A percentile compares a stretch with the other conserved stretches of the same genome.
Evolutionary conservation across 75 land plant species (phyloP).

Genomic region (Pinus taeda): DNA sequence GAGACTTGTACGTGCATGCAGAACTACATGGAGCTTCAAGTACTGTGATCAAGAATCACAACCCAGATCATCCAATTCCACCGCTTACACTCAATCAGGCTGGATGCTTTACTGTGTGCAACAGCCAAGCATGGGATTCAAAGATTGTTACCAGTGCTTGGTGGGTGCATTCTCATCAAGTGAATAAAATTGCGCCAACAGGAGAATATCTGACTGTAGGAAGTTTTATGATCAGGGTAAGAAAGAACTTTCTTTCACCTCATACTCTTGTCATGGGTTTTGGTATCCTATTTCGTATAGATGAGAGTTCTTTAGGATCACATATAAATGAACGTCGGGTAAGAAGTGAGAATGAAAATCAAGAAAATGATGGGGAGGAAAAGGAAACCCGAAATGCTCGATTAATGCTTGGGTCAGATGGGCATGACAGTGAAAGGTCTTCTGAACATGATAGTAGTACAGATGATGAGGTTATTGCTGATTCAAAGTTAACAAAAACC

Average conservation of each 20-base stretch:
- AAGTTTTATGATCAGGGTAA: conserved; percentile 98
- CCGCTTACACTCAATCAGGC: conserved; percentile 98
- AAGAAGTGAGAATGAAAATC: conserved; percentile 71
- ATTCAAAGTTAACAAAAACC: conserved; percentile 32
- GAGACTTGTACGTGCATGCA: conserved; percentile 96
- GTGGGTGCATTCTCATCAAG: conserved; percentile 99
- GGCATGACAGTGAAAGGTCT: conserved; percentile 6
- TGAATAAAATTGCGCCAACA: conserved; percentile 98
- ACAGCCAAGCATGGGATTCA: conserved; percentile 98
- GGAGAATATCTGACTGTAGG: conserved; percentile 99
- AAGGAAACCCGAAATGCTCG: conserved; percentile 7
- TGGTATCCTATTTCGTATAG: conserved; percentile 89
- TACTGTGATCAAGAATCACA: conserved; percentile 93
- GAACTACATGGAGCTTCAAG: conserved; percentile 99
- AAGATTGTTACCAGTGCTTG: conserved; percentile 99
- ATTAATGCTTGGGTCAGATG: background rate
- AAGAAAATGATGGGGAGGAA: conserved; percentile 22
- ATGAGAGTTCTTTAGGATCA: conserved; percentile 88
- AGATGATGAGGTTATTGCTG: conserved; percentile 21
- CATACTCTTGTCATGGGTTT: conserved; percentile 99
- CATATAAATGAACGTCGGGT: conserved; percentile 94
- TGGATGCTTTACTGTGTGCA: conserved; percentile 96
- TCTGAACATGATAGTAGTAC: conserved; percentile 4
- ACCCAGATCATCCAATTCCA: conserved; percentile 69
- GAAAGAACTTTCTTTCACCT: conserved; percentile 93